These are phyloP conservation scores for Hypholoma fasciculare DNA, from an alignment of 768 basidiomycete species.

Conservation along the genomic window DNA sequence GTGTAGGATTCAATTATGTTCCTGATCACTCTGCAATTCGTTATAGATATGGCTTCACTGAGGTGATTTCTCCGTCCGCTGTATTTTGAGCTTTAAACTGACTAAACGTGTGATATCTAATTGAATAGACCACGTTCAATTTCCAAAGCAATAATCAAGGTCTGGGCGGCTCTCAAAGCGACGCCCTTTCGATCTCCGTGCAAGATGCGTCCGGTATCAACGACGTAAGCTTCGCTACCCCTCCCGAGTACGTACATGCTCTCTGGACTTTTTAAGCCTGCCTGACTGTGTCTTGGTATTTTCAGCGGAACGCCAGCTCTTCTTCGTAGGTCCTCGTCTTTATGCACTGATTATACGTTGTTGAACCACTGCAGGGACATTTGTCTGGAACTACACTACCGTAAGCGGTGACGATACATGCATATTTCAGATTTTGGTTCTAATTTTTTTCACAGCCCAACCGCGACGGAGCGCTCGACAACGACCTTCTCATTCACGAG, in stretches of 20 bases:
- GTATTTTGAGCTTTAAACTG: too few relatives aligned
- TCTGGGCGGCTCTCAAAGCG: conserved; percentile 49
- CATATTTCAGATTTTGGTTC: too few relatives aligned
- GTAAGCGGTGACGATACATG: too few relatives aligned
- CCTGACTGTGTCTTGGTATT: too few relatives aligned
- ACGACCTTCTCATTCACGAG: conserved; percentile 56
- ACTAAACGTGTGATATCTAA: not conserved
- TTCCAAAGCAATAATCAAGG: conserved; percentile 61
- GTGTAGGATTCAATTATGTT: not conserved
- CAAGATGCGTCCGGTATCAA: conserved; percentile 49
- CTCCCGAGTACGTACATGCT: conserved; percentile 35
- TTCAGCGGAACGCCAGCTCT: not conserved
- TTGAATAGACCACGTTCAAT: conserved; percentile 26
- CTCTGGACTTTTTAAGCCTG: too few relatives aligned
- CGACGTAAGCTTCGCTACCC: conserved; percentile 45
- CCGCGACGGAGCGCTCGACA: conserved; percentile 48
- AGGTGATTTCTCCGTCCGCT: conserved; percentile 15
- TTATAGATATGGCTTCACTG: conserved; percentile 50
- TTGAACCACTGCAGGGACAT: conserved; percentile 9
- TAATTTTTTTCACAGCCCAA: conserved; percentile 14
- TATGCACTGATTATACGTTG: not conserved
- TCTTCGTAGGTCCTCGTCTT: not conserved
- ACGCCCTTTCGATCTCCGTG: conserved; percentile 52
- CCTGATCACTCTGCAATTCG: not conserved
- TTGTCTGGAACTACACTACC: conserved; percentile 23